Conservation (phyloP, 768 basidiomycete species). For the Butyriboletus loyo region DNA sequence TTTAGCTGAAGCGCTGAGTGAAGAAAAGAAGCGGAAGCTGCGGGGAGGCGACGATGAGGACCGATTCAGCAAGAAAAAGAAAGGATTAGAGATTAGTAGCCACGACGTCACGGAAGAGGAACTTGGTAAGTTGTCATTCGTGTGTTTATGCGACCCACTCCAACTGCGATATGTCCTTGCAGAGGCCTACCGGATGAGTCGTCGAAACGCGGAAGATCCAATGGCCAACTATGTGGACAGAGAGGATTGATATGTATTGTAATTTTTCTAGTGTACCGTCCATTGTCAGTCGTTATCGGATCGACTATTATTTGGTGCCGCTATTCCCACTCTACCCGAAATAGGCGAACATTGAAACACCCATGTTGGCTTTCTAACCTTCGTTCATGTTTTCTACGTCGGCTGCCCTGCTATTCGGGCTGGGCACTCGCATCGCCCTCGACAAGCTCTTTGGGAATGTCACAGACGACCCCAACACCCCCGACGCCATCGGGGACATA, state of each 20-base stretch:
- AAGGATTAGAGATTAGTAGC: conserved; percentile 45
- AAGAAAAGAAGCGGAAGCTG: conserved; percentile 78
- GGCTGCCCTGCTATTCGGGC: conserved; percentile 68
- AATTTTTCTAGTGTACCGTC: background rate
- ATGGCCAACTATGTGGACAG: conserved; percentile 89
- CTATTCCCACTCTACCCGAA: conserved; percentile 20
- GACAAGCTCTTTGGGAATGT: conserved; percentile 50
- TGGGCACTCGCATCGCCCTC: conserved; percentile 68
- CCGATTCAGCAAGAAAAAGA: conserved; percentile 59
- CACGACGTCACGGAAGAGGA: conserved; percentile 90
- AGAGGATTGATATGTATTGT: conserved; percentile 27
- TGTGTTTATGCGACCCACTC: background rate
- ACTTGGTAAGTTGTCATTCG: conserved; percentile 51
- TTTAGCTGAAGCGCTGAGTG: conserved; percentile 65
- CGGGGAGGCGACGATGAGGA: conserved; percentile 54
- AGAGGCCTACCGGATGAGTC: conserved; percentile 90
- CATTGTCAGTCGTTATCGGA: background rate
- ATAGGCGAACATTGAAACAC: conserved; percentile 20
- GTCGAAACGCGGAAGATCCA: conserved; percentile 74
- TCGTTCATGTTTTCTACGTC: conserved; percentile 50
- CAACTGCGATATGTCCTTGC: conserved; percentile 19
- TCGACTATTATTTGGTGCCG: conserved; percentile 4
- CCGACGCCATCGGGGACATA: conserved; percentile 49
- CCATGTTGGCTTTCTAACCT: conserved; percentile 21
- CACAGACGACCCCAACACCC: conserved; percentile 29